Base-by-base conservation (phyloP, 2,329 filamentous ascomycete species). In the Fulvia fulva region DNA sequence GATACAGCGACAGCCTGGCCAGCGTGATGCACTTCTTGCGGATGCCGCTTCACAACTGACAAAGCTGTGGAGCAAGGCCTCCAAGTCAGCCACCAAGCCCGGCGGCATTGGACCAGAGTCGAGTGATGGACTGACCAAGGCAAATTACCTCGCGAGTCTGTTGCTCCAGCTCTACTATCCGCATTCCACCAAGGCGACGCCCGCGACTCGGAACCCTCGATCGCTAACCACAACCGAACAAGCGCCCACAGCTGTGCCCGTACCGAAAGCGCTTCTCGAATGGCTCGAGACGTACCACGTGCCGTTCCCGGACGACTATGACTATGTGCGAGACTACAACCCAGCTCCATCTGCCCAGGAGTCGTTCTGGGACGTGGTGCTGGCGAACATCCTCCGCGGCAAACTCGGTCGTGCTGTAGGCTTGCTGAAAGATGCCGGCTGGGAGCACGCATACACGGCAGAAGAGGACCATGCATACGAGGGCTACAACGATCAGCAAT, bases 291-390 rank as follows among this genome's bases (percentile, higher is more conserved):
- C 81, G 16, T 83, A 90, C 68, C 90, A 96, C 70, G 85, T 89
- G 62, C 81, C 87, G 25, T 89, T 89, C 66, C 81, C 82, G 1
- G 81, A 84, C 53, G 88, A 92, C 67, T 77, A 89, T 23, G 78
- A 84, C 37, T 79, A 85, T 3, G 81, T 97, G 23, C 77, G 83
- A 61, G 79, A 80, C 26, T 76, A 86, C 65, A 80, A 81, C 47
- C 89, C 89, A 0, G 89, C 89, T 59, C 90, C 91, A 22, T 88
- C 90, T 1, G 85, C 85, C 45, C 89, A 94, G 68, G 78, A 81
- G 25, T 79, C 88, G 34, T 97, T 91, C 75, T 97, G 93, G 93
- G 89, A 92, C 69, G 86, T 86, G 1, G 78, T 96, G n/a, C 89
- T 87, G 66, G 84, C 84, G 56, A 80, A 86, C 14, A 79, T 92